phyloP scores from a whole-genome alignment of 2,329 filamentous ascomycete species.

The Coleophoma eucalyptorum region DNA sequence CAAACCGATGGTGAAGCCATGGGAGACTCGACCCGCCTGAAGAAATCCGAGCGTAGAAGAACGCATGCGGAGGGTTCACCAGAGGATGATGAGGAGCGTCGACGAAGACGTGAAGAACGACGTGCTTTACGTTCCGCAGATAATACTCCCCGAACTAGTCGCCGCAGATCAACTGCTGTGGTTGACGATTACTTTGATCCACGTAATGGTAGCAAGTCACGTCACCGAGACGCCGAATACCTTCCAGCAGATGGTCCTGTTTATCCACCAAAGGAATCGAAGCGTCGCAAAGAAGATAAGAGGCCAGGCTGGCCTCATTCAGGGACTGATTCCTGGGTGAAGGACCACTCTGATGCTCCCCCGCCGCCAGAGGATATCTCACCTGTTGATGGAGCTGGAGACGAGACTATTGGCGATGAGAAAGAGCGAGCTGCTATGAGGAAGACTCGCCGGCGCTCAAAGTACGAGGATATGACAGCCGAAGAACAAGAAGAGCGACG shows the following conservation, averaged over 20 bases:
- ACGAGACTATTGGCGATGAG: conserved; percentile 21
- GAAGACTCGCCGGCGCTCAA: conserved; percentile 22
- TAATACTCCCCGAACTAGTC: conserved; percentile 27
- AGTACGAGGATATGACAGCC: conserved; percentile 16
- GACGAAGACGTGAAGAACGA: conserved; percentile 48
- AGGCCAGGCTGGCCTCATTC: conserved; percentile 55
- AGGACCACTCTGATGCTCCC: conserved; percentile 59
- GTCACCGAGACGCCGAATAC: conserved; percentile 24
- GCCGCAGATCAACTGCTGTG: conserved; percentile 37
- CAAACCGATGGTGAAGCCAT: conserved; percentile 42
- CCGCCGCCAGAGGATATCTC: conserved; percentile 44
- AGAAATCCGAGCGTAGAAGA: conserved; percentile 43
- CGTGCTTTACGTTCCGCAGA: conserved; percentile 35
- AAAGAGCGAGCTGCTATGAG: conserved; percentile 18
- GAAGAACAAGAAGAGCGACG: conserved; percentile 23
- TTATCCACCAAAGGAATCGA: conserved; percentile 16
- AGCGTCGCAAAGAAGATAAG: conserved; percentile 15
- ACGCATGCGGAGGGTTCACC: conserved; percentile 37
- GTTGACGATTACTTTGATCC: conserved; percentile 43
- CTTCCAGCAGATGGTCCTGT: conserved; percentile 21
- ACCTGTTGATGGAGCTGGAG: conserved; percentile 20
- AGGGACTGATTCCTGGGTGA: conserved; percentile 63
- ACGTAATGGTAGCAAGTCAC: conserved; percentile 35
- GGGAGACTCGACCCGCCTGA: conserved; percentile 36
- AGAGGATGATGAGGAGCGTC: conserved; percentile 51